Evolutionary conservation across 2,329 filamentous ascomycete species (phyloP).

Genomic region (Fusarium succisae): DNA sequence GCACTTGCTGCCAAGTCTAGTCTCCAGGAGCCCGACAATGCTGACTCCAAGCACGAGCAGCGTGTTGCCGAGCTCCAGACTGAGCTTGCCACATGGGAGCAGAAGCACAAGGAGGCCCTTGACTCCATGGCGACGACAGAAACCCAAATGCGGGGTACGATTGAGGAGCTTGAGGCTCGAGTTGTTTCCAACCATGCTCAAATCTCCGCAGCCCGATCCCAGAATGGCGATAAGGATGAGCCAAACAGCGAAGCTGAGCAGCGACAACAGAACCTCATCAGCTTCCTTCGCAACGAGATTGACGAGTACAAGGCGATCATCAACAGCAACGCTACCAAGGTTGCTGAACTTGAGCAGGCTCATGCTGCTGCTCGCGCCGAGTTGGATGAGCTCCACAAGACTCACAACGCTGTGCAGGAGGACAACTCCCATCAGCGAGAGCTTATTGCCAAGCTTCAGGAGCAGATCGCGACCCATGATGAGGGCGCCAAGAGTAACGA

Average conservation of each 20-base stretch:
- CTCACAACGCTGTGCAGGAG: conserved; percentile 61
- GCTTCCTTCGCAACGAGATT: conserved; percentile 75
- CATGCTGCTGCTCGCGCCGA: conserved; percentile 73
- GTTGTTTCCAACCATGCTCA: conserved; percentile 64
- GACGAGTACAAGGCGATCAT: conserved; percentile 83
- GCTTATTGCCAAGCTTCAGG: conserved; percentile 63
- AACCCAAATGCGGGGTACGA: conserved; percentile 74
- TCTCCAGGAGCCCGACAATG: conserved; percentile 44
- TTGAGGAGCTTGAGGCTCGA: conserved; percentile 75
- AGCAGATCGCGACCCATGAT: conserved; percentile 69
- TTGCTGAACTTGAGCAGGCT: conserved; percentile 78
- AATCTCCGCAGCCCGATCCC: conserved; percentile 54
- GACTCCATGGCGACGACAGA: conserved; percentile 78
- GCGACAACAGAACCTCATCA: conserved; percentile 68
- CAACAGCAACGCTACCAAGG: conserved; percentile 71
- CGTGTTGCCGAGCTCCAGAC: conserved; percentile 73
- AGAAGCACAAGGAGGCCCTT: conserved; percentile 76
- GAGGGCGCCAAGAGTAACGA: conserved; percentile 65
- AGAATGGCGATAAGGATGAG: conserved; percentile 51
- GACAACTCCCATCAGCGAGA: conserved; percentile 58
- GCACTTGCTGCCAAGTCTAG: conserved; percentile 51
- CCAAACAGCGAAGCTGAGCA: conserved; percentile 57
- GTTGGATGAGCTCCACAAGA: conserved; percentile 71
- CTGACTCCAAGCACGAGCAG: conserved; percentile 57
- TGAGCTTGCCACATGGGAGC: conserved; percentile 79